Base-by-base conservation (phyloP, 805 yeast genomes). In the Barnettozyma sucrosica region DNA sequence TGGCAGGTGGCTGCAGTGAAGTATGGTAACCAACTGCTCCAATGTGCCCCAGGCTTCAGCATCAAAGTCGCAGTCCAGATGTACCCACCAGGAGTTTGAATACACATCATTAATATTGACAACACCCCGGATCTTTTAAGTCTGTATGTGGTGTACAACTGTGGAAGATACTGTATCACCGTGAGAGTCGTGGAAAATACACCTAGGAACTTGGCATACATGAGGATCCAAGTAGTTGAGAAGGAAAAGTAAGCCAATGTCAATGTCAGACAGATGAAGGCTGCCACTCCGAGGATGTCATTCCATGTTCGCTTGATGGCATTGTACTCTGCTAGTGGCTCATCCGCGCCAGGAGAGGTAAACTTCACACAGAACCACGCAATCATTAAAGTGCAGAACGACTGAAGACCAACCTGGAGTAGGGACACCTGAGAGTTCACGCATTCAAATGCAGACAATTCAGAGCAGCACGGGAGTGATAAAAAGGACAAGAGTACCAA, bases 51-150 rank as follows among this genome's bases (percentile, higher is more conserved):
- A 38, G 85, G 84, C 41, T 89, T 79, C 50, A 77, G 62, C 46
- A 79, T 83, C 45, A 88, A 68, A 1, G 86, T 79, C n/a, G 79
- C 72, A 2, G 93, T 77, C 85, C 92, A 88, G 2, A 87, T 48
- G 53, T 76, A 83, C 16, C 96, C 96, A 14, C 96, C 96, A 0
- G 96, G 96, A 18, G 95, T 86, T 62, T 88, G 96, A 53, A 89
- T 75, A 38, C 81, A 67, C 92, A 88, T 85, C 89, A 85, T 86
- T 7, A 80, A 76, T 10, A 86, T 70, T 0, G 95, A 85, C 20
- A 88, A 70, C 1, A 89, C 81, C 9, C 96, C 96, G 0, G 95
- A 82, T 53, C 81, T 89, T 57, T 83, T 82, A 50, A 88, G 70
- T 1, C 51, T 58, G 56, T 71, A 83, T 0, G 96, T 88, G 36